These are phyloP conservation scores for Salmacisia buchloeana DNA, from an alignment of 1,284 basidiomycete genomes.

Conservation along the genomic window DNA sequence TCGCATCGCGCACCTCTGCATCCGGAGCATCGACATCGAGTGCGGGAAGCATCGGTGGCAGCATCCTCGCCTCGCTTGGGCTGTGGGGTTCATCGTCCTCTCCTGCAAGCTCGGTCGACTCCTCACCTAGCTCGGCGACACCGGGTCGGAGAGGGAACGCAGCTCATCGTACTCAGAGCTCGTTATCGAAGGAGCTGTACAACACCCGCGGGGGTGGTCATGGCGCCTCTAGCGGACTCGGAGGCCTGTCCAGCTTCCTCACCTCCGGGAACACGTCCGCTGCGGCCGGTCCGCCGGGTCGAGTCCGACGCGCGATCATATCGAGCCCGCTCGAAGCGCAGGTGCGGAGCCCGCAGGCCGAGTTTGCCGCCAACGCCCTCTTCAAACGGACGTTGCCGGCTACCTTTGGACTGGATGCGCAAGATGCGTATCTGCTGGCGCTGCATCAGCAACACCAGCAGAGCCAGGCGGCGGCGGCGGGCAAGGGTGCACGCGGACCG, in stretches of 20 bases:
- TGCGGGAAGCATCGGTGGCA: conserved; percentile 6
- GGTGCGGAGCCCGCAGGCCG: conserved; percentile 32
- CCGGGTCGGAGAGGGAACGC: background rate
- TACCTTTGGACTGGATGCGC: conserved; percentile 3
- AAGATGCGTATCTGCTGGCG: background rate
- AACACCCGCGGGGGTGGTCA: background rate
- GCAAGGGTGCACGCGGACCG: background rate
- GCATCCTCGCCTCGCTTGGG: background rate
- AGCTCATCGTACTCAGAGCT: background rate
- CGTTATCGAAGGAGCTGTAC: background rate
- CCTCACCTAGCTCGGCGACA: background rate
- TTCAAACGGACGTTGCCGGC: conserved; percentile 18
- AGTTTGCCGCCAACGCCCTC: conserved; percentile 43
- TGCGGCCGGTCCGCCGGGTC: conserved; percentile 29
- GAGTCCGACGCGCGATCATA: conserved; percentile 52
- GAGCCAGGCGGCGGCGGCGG: background rate
- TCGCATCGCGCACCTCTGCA: background rate
- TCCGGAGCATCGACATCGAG: conserved; percentile 20
- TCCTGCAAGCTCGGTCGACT: background rate
- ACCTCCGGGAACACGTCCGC: background rate
- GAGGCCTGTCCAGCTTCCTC: background rate
- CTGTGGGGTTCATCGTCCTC: background rate
- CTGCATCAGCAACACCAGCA: conserved; percentile 4
- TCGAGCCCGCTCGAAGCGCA: conserved; percentile 50
- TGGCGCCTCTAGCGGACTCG: background rate